These are phyloP conservation scores for Fusarium annulatum DNA, from an alignment of 2,329 filamentous ascomycete genomes.

Conservation along the genomic window DNA sequence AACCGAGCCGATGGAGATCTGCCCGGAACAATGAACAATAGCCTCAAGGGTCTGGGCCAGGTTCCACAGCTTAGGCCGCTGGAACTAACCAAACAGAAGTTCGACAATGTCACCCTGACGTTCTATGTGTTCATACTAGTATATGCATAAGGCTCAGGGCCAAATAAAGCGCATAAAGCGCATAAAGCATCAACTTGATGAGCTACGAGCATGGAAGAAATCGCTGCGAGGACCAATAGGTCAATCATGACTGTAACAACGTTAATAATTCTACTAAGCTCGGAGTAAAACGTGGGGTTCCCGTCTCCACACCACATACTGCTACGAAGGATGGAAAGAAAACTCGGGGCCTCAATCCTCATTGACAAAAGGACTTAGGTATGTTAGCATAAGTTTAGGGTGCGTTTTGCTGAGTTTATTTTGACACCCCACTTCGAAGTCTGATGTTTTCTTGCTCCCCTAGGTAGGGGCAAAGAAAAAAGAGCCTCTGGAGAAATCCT, in stretches of 20 bases:
- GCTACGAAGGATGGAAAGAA: not conserved
- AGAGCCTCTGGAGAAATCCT: constrained; percentile 19
- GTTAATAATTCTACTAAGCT: not conserved
- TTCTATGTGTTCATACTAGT: not conserved
- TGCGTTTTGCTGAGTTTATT: not conserved
- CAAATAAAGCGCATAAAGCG: not conserved
- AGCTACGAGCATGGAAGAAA: not conserved
- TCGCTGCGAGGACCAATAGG: not conserved
- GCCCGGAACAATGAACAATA: not conserved
- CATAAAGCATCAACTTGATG: not conserved
- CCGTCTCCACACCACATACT: constrained; percentile 19
- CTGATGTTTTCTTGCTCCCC: not conserved
- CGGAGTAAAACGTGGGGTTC: constrained; percentile 5
- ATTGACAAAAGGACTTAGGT: not conserved
- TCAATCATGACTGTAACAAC: not conserved
- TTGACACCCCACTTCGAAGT: not conserved
- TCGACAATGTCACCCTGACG: constrained; percentile 7
- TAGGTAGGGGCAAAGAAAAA: not conserved
- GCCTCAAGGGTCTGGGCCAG: constrained; percentile 15
- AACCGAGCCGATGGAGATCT: constrained; percentile 22
- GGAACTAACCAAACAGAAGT: constrained; percentile 29
- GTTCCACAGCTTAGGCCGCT: constrained; percentile 25
- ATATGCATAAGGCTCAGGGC: not conserved
- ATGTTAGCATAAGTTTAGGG: not conserved
- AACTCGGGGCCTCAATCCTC: not conserved